phyloP scores from a whole-genome alignment of 306 rosid genomes.

The Carpinus fangiana region DNA sequence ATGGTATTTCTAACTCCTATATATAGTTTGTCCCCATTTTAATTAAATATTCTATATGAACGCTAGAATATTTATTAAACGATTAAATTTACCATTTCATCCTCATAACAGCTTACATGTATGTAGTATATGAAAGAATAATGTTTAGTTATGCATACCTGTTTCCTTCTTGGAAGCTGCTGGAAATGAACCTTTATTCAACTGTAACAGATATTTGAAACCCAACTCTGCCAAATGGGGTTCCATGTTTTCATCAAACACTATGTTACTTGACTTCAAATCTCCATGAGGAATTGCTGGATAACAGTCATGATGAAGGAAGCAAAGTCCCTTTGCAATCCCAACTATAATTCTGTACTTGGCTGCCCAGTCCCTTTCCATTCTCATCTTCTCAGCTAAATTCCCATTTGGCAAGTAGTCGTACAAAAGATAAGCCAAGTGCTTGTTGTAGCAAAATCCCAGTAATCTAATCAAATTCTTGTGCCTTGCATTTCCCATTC shows the following conservation, averaged over 20 bases:
- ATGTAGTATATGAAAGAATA: conserved; percentile 3
- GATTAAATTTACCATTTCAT: too few species aligned
- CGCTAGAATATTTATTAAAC: too few species aligned
- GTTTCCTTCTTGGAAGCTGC: conserved; percentile 48
- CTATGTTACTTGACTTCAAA: conserved; percentile 67
- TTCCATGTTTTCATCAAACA: conserved; percentile 92
- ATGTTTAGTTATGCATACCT: conserved; percentile 45
- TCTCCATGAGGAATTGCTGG: conserved; percentile 90
- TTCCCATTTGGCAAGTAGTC: conserved; percentile 81
- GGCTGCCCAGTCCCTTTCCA: conserved; percentile 63
- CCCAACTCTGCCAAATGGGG: conserved; percentile 86
- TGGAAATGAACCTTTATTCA: conserved; percentile 46
- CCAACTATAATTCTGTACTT: conserved; percentile 68
- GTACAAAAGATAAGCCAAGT: conserved; percentile 68
- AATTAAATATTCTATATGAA: too few species aligned
- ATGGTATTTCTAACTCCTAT: too few species aligned
- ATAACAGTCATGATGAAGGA: conserved; percentile 86
- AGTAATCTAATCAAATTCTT: conserved; percentile 64
- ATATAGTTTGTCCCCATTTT: too few species aligned
- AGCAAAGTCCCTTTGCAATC: conserved; percentile 73
- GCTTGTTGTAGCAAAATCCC: conserved; percentile 77
- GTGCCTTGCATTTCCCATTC: conserved; percentile 71
- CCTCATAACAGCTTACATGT: neutral
- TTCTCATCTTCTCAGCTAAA: conserved; percentile 67
- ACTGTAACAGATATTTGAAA: conserved; percentile 53